These are phyloP conservation scores for Phytophthora pinifolia DNA, from an alignment of 352 stramenopile species.

Conservation along the genomic window DNA sequence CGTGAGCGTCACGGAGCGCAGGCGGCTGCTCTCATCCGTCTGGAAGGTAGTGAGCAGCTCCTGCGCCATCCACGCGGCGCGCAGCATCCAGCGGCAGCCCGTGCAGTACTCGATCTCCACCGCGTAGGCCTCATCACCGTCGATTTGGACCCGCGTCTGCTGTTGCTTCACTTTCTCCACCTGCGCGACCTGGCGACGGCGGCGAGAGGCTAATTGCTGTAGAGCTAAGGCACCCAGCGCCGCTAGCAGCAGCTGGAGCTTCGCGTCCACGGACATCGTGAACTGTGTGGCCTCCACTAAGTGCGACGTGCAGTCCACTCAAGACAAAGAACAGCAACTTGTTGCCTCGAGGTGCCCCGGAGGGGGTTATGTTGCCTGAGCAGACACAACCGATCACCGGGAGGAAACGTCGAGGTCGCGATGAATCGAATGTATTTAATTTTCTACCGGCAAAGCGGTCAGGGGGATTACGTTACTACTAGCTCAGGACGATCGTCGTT, in stretches of 20 bases:
- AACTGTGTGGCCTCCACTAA: conserved; percentile 3
- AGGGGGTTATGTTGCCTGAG: too few species aligned
- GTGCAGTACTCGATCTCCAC: conserved; percentile 94
- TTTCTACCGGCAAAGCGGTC: conserved; percentile 30
- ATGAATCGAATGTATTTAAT: conserved; percentile 31
- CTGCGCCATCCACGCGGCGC: conserved; percentile 87
- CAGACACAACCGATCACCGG: too few species aligned
- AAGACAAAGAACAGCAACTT: too few species aligned
- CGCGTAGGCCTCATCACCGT: conserved; percentile 37
- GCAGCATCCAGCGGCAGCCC: conserved; percentile 89
- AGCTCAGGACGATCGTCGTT: conserved; percentile 15
- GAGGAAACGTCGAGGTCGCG: neutral
- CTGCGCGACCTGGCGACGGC: conserved; percentile 8
- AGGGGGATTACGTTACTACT: conserved; percentile 29
- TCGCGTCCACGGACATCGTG: conserved; percentile 19
- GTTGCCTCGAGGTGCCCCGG: neutral
- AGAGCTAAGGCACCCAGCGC: conserved; percentile 35
- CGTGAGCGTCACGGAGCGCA: conserved; percentile 65
- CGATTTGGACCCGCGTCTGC: conserved; percentile 1
- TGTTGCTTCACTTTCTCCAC: conserved; percentile 13
- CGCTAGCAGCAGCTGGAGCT: conserved; percentile 28
- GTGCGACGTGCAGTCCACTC: too few species aligned
- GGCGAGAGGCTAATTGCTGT: conserved; percentile 42
- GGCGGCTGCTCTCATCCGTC: conserved; percentile 47
- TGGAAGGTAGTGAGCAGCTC: conserved; percentile 94